Evolutionary conservation across 192 early-diverging fungal species (phyloP), one percentile per base, ranked within the genome.

Genomic region (Linnemannia hyalina): DNA sequence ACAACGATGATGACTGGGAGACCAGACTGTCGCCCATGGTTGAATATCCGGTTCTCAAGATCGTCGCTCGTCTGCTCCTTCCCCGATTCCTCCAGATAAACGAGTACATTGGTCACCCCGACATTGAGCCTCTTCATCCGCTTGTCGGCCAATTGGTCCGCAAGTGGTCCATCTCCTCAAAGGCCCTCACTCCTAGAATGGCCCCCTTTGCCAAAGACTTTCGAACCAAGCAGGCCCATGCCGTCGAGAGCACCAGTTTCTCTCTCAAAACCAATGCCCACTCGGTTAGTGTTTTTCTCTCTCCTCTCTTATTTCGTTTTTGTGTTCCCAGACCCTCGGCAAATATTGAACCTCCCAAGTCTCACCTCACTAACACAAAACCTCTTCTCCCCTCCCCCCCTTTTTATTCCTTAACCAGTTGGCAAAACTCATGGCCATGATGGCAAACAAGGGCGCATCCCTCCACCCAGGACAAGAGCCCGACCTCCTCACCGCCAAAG

Each of bases 351-450:
- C 20, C 20, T 3, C 5, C 5, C 18, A 49, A 49, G 10, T 49
- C 16, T 20, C 3, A 15, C 13, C 2, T 42, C 23, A 20, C 26
- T 18, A 22, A 69, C 42, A 70, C 15, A 52, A 35, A n/a, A n/a
- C 1, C 9, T n/a, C n/a, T 2, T 36, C 42, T 32, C 40, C 42
- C 41, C 23, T 52, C 47, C 15, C 16, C 23, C 52, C 38, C 55
- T 57, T 42, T 3, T 22, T 15, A 3, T 40, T 5, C 3, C 22
- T n/a, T 16, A 52, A 74, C 63, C 74, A 90, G 89, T 81, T 95
- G 23, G 92, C 93, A 23, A 90, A 90, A 74, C 70, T 96, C 6
- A 92, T 91, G 40, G 91, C 93, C 40, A 82, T 93, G 73, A 89
- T 94, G 90, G 91, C 93, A 47, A 93, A 95, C 76, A 79, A 89